A percentile compares a stretch with the other conserved stretches of the same genome.
These are phyloP conservation scores for Thalassiosira exigua DNA, from an alignment of 352 stramenopile species.

Conservation along the genomic window DNA sequence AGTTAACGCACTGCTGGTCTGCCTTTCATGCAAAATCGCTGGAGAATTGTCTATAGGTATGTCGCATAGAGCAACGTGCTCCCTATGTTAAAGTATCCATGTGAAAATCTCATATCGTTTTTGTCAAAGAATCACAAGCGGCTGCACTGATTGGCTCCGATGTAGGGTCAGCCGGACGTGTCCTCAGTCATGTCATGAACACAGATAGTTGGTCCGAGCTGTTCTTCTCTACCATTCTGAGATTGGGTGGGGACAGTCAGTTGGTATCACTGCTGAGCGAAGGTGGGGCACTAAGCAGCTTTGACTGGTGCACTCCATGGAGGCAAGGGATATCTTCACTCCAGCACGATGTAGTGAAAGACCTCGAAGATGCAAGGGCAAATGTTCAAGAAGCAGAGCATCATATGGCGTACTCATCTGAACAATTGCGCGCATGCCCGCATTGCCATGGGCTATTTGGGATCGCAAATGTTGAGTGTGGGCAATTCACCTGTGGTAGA, in stretches of 20 bases:
- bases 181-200: conserved; percentile 32
- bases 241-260: conserved; percentile 23
- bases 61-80: no score
- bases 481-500: conserved; percentile 46
- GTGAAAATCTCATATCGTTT: not conserved
- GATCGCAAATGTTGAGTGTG: conserved; percentile 46
- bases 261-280: conserved; percentile 21
- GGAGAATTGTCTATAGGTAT: conserved; percentile 18
- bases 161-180: conserved; percentile 2
- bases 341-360: conserved; percentile 2
- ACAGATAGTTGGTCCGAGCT: conserved; percentile 28
- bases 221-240: conserved; percentile 46
- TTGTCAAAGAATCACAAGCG: conserved; percentile 6
- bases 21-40: conserved; percentile 42
- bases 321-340: conserved; percentile 22
- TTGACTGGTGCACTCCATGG: conserved; percentile 38
- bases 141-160: conserved; percentile 17
- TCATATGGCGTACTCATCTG: conserved; percentile 11
- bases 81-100: not conserved
- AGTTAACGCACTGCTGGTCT: conserved; percentile 35
- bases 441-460: conserved; percentile 43
- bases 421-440: conserved; percentile 39
- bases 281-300: conserved; percentile 22
- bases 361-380: conserved; percentile 18
- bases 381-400: conserved; percentile 19